Base-by-base conservation (phyloP, 2,329 filamentous ascomycete genomes). In the Aspergillus nomiae region DNA sequence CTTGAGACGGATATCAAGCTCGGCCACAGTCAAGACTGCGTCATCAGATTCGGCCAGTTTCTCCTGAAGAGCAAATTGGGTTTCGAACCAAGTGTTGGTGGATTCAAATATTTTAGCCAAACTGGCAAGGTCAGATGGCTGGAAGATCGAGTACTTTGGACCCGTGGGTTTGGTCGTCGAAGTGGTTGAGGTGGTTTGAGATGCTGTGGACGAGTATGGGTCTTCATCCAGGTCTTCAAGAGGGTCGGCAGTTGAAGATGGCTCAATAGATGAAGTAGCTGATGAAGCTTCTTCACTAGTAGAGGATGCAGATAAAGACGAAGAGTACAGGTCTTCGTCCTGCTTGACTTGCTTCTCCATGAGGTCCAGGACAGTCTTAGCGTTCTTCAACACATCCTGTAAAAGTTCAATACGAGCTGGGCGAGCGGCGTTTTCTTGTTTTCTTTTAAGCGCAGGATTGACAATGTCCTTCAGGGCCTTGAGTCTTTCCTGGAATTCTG, bases 211-310 rank as follows among this genome's bases (percentile, higher is more conserved):
- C 10, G 79, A 76, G 59, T 79, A 77, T 5, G 78, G 68, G 26
- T 92, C 90, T 58, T 95, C 92, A 66, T 96, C 93, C 0, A 95
- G 86, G n/a, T 88, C 90, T 38, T 89, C 91, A 71, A 92, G 88
- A 3, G 87, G 86, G 45, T 82, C 83, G 48, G 65, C 65, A 10
- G 73, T 76, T 1, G 84, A 80, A 19, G 85, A 80, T 6, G 85
- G 21, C 82, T 75, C 61, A 76, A 10, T 10, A n/a, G 51, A 36
- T 24, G 32, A 38, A 3, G 51, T 55, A 55, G 32, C 12, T n/a
- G 51, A 36, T 34, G 51, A 21, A 36, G 30, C 80, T 2, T 55
- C 57, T 36, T 77, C 50, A 74, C 72, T 65, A 70, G 71, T 54
- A 71, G 78, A 64, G 70, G 81, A 72, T 28, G 78, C 75, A 28